A percentile compares a stretch with the other conserved stretches of the same genome.
phyloP scores from a whole-genome alignment of 2,329 filamentous ascomycete species.

The Podosphaera aphanis region DNA sequence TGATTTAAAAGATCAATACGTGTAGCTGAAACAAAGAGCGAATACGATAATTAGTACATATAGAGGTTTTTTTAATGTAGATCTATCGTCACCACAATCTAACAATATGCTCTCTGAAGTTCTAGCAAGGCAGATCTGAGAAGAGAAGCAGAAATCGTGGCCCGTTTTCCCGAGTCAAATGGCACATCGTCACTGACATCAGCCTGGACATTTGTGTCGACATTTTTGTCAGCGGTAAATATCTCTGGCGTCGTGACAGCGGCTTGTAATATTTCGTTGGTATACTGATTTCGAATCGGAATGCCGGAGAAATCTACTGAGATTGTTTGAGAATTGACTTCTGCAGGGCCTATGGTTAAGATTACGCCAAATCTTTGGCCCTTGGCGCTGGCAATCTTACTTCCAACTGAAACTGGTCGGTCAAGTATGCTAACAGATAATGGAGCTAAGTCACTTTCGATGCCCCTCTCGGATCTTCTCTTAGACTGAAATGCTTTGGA shows the following conservation, averaged over 20 bases:
- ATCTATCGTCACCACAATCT: background rate
- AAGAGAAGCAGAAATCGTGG: background rate
- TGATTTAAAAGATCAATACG: too few species aligned
- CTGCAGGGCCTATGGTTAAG: constrained; percentile 44
- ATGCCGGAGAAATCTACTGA: constrained; percentile 21
- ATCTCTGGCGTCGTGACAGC: background rate
- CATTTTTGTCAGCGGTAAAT: background rate
- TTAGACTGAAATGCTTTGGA: background rate
- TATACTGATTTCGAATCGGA: background rate
- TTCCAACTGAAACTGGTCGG: constrained; percentile 34
- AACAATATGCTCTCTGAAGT: background rate
- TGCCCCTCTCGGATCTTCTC: background rate
- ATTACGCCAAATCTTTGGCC: constrained; percentile 49
- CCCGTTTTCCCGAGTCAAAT: background rate
- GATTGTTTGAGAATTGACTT: constrained; percentile 35
- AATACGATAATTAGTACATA: too few species aligned
- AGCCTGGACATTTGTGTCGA: background rate
- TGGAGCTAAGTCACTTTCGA: constrained; percentile 3
- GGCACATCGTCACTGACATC: background rate
- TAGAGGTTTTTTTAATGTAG: too few species aligned
- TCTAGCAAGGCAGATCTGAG: background rate
- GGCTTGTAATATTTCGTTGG: background rate
- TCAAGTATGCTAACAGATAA: constrained; percentile 48
- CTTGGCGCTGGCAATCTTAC: constrained; percentile 53
- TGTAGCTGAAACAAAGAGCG: too few species aligned